Evolutionary conservation across 1,284 basidiomycete species (phyloP).

Genomic region (Microbotryum intermedium): DNA sequence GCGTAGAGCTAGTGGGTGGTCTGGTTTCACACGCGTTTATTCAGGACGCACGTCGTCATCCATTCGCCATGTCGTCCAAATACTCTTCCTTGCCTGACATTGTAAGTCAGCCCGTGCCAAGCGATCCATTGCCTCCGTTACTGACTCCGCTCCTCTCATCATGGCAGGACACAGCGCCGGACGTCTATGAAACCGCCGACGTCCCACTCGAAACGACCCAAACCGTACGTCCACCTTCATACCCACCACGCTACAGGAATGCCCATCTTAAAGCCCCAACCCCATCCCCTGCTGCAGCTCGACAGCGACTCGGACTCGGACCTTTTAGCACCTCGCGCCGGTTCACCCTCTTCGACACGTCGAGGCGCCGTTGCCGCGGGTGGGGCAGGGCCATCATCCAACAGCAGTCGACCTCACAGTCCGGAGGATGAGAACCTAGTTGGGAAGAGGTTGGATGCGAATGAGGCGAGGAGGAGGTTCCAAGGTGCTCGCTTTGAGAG

Average conservation of each 20-base stretch:
- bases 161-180: constrained; percentile 71
- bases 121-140: too few relatives aligned
- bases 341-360: constrained; percentile 1
- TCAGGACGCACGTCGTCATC: not conserved
- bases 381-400: not conserved
- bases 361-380: not conserved
- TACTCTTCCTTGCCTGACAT: constrained; percentile 85
- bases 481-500: not conserved
- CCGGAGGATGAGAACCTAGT: constrained; percentile 18
- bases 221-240: not conserved
- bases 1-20: too few relatives aligned
- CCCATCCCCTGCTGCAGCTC: constrained; percentile 15
- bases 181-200: constrained; percentile 87
- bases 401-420: too few relatives aligned
- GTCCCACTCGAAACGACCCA: constrained; percentile 37
- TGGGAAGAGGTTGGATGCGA: constrained; percentile 9
- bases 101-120: constrained; percentile 50
- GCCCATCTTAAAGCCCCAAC: not conserved
- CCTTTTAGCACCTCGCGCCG: constrained; percentile 7
- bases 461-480: constrained; percentile 20
- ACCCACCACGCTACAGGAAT: not conserved
- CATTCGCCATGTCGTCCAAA: constrained; percentile 48
- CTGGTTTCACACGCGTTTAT: too few relatives aligned
- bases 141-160: not conserved
- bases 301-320: constrained; percentile 31